Conservation (phyloP, 768 basidiomycete genomes). For the Fomitopsis serialis region DNA sequence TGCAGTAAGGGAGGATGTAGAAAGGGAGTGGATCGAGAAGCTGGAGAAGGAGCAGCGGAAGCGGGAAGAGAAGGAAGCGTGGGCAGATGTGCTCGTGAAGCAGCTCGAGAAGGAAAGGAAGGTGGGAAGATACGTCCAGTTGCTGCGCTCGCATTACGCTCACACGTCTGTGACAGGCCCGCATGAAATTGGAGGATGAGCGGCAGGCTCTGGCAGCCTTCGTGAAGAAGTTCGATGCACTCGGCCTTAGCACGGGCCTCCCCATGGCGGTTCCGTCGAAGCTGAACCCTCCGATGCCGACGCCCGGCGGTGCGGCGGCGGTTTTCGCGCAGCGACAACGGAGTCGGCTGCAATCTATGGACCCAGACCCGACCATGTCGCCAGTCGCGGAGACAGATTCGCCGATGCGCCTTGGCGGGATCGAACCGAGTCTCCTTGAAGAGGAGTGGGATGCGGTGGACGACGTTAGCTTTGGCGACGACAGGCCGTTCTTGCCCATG, state of each 20-base stretch:
- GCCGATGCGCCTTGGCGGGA: conserved; percentile 44
- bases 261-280: conserved; percentile 29
- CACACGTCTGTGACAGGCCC: conserved; percentile 30
- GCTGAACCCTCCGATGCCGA: conserved; percentile 43
- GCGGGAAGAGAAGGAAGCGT: conserved; percentile 65
- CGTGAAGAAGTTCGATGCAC: conserved; percentile 75
- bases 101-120: conserved; percentile 79
- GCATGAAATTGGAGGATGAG: conserved; percentile 70
- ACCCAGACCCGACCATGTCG: conserved; percentile 18
- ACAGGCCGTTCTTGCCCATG: conserved; percentile 15
- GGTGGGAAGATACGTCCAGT: conserved; percentile 27
- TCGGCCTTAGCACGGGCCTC: conserved; percentile 41
- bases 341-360: conserved; percentile 26
- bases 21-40: conserved; percentile 63
- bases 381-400: conserved; percentile 38
- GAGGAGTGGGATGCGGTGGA: conserved; percentile 28
- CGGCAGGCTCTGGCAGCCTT: conserved; percentile 74
- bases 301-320: conserved; percentile 44
- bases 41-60: conserved; percentile 52
- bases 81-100: conserved; percentile 70
- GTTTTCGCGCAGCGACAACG: conserved; percentile 44
- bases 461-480: conserved; percentile 28
- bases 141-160: neutral
- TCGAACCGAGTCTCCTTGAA: conserved; percentile 30
- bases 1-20: conserved; percentile 65